Percentiles rank a stretch among this genome's conserved stretches.
Evolutionary conservation across 768 basidiomycete species (phyloP).

Genomic region (Auriscalpium vulgare): DNA sequence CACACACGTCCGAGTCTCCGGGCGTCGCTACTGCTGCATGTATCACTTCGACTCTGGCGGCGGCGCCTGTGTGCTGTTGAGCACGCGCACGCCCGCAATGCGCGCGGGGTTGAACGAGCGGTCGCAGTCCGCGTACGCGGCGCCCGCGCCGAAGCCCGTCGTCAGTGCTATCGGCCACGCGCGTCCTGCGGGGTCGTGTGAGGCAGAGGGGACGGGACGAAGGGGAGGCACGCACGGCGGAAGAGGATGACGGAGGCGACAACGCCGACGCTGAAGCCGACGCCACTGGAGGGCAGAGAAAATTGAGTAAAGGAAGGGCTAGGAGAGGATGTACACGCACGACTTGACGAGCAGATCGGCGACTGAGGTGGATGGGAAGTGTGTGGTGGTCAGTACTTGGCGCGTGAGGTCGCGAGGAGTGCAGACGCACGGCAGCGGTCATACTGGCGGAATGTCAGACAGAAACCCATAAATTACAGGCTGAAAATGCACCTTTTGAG

Average conservation of each 20-base stretch:
- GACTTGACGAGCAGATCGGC: conserved; percentile 83
- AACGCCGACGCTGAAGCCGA: conserved; percentile 85
- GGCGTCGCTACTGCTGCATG: too few species aligned
- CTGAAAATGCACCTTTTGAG: conserved; percentile 61
- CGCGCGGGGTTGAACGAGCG: conserved; percentile 88
- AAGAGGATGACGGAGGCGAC: conserved; percentile 87
- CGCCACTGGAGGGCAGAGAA: conserved; percentile 42
- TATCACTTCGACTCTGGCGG: conserved; percentile 10
- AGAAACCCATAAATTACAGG: neutral
- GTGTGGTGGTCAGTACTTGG: conserved; percentile 1
- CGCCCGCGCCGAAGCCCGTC: conserved; percentile 81
- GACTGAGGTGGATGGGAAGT: conserved; percentile 29
- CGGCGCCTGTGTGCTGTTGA: conserved; percentile 27
- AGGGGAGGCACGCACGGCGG: conserved; percentile 56
- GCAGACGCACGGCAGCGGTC: conserved; percentile 56
- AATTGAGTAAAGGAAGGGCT: conserved; percentile 7
- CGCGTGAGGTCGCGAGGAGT: neutral
- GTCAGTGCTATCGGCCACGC: conserved; percentile 86
- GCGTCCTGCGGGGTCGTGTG: conserved; percentile 48
- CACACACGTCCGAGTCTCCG: neutral
- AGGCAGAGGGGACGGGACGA: neutral
- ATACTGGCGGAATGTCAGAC: conserved; percentile 40
- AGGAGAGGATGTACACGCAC: conserved; percentile 35
- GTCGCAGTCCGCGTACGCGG: conserved; percentile 89
- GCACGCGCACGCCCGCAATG: conserved; percentile 74